Evolutionary conservation across 306 rosid genomes (phyloP), one percentile per base, ranked within the genome.

Genomic region (Lablab purpureus): DNA sequence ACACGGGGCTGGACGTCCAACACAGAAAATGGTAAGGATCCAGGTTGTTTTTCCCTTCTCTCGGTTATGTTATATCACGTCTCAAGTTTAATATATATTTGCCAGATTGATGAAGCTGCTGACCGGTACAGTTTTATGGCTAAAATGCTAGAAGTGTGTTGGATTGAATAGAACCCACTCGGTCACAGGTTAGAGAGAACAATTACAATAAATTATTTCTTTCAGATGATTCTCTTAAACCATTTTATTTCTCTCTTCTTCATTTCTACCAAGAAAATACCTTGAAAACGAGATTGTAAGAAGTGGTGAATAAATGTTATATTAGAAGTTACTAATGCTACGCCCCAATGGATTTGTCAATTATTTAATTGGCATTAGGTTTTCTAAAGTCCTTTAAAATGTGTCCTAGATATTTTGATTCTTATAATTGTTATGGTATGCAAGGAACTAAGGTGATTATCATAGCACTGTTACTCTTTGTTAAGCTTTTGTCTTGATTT

Each of bases 1-100:
- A 25, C 88, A 85, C 30, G 88, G 88, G 51, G 94, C 88, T 5
- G 98, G 98, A 45, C 97, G 94, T 49, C 97, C 99, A 43, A 95
- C 98, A 17, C 88, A 95, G 82, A 95, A 95, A 91, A 40, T 85
- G 97, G 99, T 89, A 76, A 82, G 28, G 27, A 17, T 79, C 51
- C 50, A 28, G n/a, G 2, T 28, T 64, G 23, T 45, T 59, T 69
- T 55, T 19, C 30, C 18, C 43, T 21, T 78, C 14, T 78, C 30
- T 4, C 27, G 4, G n/a, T 51, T 72, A 50, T 52, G 21, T 69
- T 70, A 37, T 32, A 27, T 78, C n/a, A 36, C 62, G 54, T 46
- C 75, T 72, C 10, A 64, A 25, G 59, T 52, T 78, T 34, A 25
- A 37, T 32, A 10, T 59, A 36, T 75, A 49, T 27, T 28, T 75